These are phyloP conservation scores for Inosperma sp. DNA, from an alignment of 768 basidiomycete genomes.

Conservation along the genomic window DNA sequence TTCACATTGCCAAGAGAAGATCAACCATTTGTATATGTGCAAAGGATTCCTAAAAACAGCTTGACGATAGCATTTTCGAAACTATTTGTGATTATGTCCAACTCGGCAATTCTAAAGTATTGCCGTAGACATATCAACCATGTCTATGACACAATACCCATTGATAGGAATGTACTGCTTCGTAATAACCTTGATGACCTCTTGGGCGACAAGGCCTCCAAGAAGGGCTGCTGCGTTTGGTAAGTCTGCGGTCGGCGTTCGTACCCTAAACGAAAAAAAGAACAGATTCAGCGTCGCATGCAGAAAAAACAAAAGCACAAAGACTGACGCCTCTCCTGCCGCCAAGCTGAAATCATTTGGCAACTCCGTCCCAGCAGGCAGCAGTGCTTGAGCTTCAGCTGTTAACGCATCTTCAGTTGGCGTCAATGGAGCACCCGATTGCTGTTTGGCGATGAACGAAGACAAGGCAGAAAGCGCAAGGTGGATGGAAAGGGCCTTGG, in stretches of 20 bases:
- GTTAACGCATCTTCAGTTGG: constrained; percentile 52
- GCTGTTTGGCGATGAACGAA: constrained; percentile 26
- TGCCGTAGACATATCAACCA: constrained; percentile 77
- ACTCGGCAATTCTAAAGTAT: constrained; percentile 30
- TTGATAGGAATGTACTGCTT: constrained; percentile 91
- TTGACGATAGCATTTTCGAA: too few species aligned
- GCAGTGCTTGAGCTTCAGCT: constrained; percentile 43
- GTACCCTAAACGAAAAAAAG: constrained; percentile 44
- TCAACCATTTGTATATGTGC: too few species aligned
- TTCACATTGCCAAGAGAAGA: too few species aligned
- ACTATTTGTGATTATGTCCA: too few species aligned
- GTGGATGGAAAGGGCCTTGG: constrained; percentile 64
- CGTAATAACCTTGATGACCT: constrained; percentile 95
- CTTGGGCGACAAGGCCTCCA: constrained; percentile 92
- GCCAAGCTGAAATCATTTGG: constrained; percentile 55
- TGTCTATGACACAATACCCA: constrained; percentile 80
- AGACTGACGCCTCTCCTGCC: constrained; percentile 74
- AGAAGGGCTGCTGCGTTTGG: constrained; percentile 93
- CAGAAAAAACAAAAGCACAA: not conserved
- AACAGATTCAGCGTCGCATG: constrained; percentile 15
- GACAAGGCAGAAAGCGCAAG: constrained; percentile 66
- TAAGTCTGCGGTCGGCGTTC: constrained; percentile 77
- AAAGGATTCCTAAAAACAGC: too few species aligned
- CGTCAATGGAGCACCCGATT: constrained; percentile 23
- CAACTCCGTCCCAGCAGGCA: constrained; percentile 47